These are phyloP conservation scores for Phytopythium chamaehyphon DNA, from an alignment of 352 stramenopile genomes.

Conservation along the genomic window DNA sequence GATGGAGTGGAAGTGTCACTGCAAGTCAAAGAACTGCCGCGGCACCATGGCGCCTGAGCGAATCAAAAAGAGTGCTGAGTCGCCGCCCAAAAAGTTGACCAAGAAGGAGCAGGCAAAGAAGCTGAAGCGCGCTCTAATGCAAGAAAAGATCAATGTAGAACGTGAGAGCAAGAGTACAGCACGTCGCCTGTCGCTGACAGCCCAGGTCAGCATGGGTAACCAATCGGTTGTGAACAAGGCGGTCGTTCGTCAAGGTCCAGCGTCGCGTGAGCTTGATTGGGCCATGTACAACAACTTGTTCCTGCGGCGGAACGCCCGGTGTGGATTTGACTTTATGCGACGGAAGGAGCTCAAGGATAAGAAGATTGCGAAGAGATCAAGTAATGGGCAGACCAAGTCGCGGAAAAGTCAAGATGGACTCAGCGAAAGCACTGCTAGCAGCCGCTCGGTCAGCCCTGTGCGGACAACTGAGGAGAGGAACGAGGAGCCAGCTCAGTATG, in stretches of 20 bases:
- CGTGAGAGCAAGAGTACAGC: conserved; percentile 66
- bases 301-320: conserved; percentile 47
- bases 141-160: conserved; percentile 62
- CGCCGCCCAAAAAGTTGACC: conserved; percentile 54
- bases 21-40: conserved; percentile 71
- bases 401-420: conserved; percentile 13
- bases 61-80: conserved; percentile 35
- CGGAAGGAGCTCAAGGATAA: conserved; percentile 55
- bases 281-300: conserved; percentile 50
- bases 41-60: conserved; percentile 86
- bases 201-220: conserved; percentile 48
- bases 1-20: conserved; percentile 87
- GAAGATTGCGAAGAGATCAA: conserved; percentile 10
- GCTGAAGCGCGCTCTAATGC: conserved; percentile 57
- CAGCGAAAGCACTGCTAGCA: conserved; percentile 22
- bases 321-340: conserved; percentile 71
- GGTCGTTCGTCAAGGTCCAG: conserved; percentile 53
- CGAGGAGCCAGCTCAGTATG: conserved; percentile 1
- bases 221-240: conserved; percentile 43
- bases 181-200: conserved; percentile 59
- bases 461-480: not conserved
- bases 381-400: not conserved
- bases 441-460: conserved; percentile 22
- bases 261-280: conserved; percentile 56
- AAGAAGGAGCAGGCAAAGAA: conserved; percentile 78